Conservation (phyloP, 1,139 yeast genomes). For the Blastobotrys arbuscula region DNA sequence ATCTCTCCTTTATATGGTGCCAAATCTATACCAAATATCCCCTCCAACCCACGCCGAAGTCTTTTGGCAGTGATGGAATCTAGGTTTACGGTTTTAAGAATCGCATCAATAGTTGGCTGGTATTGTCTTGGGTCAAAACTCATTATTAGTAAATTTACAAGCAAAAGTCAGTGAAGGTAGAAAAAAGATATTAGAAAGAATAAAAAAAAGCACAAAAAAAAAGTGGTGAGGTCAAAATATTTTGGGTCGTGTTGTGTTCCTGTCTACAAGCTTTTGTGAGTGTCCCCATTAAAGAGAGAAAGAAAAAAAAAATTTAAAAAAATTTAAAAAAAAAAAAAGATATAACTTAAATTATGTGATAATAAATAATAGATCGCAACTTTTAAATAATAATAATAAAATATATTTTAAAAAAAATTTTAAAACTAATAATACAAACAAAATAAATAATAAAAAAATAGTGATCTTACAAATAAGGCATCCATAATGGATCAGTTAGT, state of each 20-base stretch:
- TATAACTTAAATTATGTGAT: too few relatives aligned
- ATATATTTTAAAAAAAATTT: not conserved
- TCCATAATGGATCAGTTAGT: slow-evolving; percentile 88
- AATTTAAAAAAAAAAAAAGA: too few relatives aligned
- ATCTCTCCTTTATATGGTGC: slow-evolving; percentile 47
- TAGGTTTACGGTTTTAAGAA: slow-evolving; percentile 66
- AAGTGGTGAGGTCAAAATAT: not conserved
- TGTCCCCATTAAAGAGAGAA: too few relatives aligned
- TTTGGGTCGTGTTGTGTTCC: too few relatives aligned
- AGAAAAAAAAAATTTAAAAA: too few relatives aligned
- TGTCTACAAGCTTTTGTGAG: too few relatives aligned
- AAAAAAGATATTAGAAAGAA: not conserved
- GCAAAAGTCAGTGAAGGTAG: too few relatives aligned
- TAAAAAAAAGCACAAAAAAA: not conserved
- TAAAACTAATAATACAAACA: not conserved
- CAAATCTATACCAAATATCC: slow-evolving; percentile 55
- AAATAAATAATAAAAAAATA: slow-evolving; percentile 8
- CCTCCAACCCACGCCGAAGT: slow-evolving; percentile 65
- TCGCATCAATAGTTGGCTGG: slow-evolving; percentile 69
- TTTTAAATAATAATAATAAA: not conserved
- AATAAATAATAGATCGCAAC: too few relatives aligned
- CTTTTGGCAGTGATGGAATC: slow-evolving; percentile 67
- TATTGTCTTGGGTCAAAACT: slow-evolving; percentile 33
- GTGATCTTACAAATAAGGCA: slow-evolving; percentile 70
- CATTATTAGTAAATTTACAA: not conserved